A percentile compares a stretch with the other conserved stretches of the same genome.
Evolutionary conservation across 352 stramenopile genomes (phyloP).

Genomic region (Pythium grandisporangium): DNA sequence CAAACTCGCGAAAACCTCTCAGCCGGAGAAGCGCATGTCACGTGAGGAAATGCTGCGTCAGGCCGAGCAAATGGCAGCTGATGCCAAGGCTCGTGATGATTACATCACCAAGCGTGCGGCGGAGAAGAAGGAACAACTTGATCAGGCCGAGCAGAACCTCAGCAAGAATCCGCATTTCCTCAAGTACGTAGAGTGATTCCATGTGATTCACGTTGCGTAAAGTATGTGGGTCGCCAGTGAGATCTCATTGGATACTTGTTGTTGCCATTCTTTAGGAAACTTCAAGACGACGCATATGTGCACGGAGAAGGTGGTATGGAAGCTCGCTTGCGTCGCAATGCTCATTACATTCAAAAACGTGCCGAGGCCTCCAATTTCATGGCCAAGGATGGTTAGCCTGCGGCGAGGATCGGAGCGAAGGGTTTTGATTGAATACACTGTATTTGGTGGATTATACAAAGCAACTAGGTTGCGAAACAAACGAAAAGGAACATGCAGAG

Average conservation of each 20-base stretch:
- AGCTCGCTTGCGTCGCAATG: constrained; percentile 67
- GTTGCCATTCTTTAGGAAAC: constrained; percentile 25
- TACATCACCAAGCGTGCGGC: constrained; percentile 39
- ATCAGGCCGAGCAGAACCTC: constrained; percentile 41
- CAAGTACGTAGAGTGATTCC: too few relatives aligned
- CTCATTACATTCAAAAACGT: constrained; percentile 80
- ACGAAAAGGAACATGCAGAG: too few relatives aligned
- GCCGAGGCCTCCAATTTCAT: constrained; percentile 76
- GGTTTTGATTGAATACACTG: too few relatives aligned
- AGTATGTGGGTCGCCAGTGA: background rate
- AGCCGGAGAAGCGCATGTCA: constrained; percentile 12
- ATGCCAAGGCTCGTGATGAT: constrained; percentile 59
- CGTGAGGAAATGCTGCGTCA: constrained; percentile 58
- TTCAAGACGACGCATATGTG: constrained; percentile 71
- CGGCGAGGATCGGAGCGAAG: too few relatives aligned
- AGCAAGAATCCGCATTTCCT: constrained; percentile 66
- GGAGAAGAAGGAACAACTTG: constrained; percentile 42
- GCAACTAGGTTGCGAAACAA: too few relatives aligned
- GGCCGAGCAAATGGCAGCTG: constrained; percentile 62
- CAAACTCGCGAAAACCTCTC: constrained; percentile 43
- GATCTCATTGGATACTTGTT: background rate
- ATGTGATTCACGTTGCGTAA: background rate
- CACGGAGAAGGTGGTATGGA: constrained; percentile 51
- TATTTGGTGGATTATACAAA: constrained; percentile 6
- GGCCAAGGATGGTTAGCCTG: constrained; percentile 43